Percentiles rank a stretch among this genome's conserved stretches.
These are phyloP conservation scores for Chalciporus sphaerocephalus DNA, from an alignment of 768 basidiomycete species.

Conservation along the genomic window DNA sequence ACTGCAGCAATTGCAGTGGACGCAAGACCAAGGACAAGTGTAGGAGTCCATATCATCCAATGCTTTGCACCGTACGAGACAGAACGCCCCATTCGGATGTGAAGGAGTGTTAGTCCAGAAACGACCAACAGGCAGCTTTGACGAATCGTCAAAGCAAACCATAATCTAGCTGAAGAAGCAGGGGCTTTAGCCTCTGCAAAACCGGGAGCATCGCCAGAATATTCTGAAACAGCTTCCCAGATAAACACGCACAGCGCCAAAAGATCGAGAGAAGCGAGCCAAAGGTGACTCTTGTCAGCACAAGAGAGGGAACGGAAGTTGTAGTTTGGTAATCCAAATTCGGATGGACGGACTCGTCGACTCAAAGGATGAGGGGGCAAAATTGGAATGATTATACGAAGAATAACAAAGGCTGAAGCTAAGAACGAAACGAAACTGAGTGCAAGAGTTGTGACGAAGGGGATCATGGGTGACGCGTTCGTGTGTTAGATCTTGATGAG, in stretches of 20 bases:
- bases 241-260: constrained; percentile 57
- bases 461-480: constrained; percentile 48
- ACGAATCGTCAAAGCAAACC: constrained; percentile 62
- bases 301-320: constrained; percentile 57
- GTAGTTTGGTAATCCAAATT: constrained; percentile 65
- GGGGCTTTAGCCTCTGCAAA: constrained; percentile 45
- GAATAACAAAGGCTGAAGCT: constrained; percentile 69
- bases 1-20: constrained; percentile 60
- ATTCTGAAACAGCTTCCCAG: constrained; percentile 61
- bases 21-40: constrained; percentile 46
- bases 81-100: constrained; percentile 66
- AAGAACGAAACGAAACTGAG: constrained; percentile 70
- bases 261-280: constrained; percentile 67
- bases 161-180: constrained; percentile 56
- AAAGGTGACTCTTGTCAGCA: constrained; percentile 68
- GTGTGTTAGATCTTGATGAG: constrained; percentile 19
- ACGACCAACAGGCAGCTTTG: constrained; percentile 67
- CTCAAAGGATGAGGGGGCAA: constrained; percentile 70
- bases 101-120: constrained; percentile 56
- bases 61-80: constrained; percentile 66
- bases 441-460: constrained; percentile 60
- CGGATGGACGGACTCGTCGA: constrained; percentile 68
- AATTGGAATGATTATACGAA: constrained; percentile 71
- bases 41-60: constrained; percentile 72
- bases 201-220: constrained; percentile 42